Evolutionary conservation across 1,139 yeast species (phyloP).

Genomic region (Komagataea norvegica): DNA sequence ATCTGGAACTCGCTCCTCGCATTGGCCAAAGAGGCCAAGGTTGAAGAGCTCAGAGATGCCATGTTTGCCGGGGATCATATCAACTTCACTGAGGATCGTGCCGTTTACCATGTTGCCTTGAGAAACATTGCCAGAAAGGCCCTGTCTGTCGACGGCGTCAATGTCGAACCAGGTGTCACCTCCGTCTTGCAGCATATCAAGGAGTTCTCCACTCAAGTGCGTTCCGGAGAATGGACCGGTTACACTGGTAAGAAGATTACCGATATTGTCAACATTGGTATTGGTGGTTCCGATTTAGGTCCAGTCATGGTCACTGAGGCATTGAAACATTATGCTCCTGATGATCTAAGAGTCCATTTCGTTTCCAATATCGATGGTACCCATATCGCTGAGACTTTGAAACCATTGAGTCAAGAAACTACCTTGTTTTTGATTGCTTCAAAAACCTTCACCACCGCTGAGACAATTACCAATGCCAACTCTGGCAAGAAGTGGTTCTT

Average conservation of each 20-base stretch:
- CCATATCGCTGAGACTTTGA: constrained; percentile 87
- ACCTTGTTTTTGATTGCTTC: constrained; percentile 93
- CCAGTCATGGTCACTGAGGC: constrained; percentile 99
- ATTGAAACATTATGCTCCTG: constrained; percentile 80
- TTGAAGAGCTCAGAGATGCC: constrained; percentile 80
- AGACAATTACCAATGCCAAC: constrained; percentile 92
- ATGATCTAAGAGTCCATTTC: constrained; percentile 69
- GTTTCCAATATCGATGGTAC: constrained; percentile 99
- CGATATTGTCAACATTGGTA: constrained; percentile 94
- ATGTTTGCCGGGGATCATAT: constrained; percentile 92
- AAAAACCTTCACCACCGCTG: constrained; percentile 98
- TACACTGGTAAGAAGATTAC: constrained; percentile 92
- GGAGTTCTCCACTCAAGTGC: constrained; percentile 83
- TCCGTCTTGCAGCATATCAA: constrained; percentile 90
- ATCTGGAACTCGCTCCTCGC: constrained; percentile 60
- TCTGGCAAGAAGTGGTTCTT: constrained; percentile 95
- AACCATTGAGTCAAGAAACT: constrained; percentile 76
- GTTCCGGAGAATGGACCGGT: constrained; percentile 95
- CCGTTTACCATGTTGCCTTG: constrained; percentile 93
- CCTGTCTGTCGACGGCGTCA: constrained; percentile 83
- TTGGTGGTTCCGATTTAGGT: constrained; percentile 98
- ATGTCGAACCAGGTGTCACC: constrained; percentile 88
- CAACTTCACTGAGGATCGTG: constrained; percentile 93
- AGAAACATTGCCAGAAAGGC: constrained; percentile 83
- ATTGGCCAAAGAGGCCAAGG: constrained; percentile 87